Conservation (phyloP, 2,329 filamentous ascomycete species). For the Scedosporium aurantiacum region DNA sequence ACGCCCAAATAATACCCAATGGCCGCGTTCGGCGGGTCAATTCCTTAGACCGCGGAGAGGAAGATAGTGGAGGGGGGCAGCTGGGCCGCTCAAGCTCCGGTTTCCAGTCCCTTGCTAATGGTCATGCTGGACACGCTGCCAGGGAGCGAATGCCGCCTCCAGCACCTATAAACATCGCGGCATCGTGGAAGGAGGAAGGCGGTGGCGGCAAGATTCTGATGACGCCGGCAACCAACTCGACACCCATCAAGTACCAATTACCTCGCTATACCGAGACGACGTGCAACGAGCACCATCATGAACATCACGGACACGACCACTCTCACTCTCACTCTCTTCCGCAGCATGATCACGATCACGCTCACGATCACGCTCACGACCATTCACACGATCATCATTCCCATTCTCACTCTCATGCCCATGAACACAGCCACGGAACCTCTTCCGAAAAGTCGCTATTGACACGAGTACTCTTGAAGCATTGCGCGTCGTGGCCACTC, state of each 20-base stretch:
- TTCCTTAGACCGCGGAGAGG: not conserved
- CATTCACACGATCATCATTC: constrained; percentile 15
- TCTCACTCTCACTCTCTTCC: constrained; percentile 13
- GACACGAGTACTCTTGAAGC: constrained; percentile 61
- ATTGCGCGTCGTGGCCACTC: constrained; percentile 62
- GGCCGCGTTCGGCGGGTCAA: not conserved
- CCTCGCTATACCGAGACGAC: constrained; percentile 20
- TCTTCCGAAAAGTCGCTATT: constrained; percentile 42
- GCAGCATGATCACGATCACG: constrained; percentile 14
- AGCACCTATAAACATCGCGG: constrained; percentile 2
- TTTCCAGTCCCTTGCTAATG: not conserved
- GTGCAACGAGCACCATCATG: constrained; percentile 18
- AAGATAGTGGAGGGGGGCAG: not conserved
- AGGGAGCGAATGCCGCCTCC: not conserved
- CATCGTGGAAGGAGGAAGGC: not conserved
- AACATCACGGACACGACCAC: constrained; percentile 21
- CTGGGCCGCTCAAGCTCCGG: not conserved
- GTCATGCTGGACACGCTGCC: not conserved
- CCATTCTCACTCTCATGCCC: constrained; percentile 14
- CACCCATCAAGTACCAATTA: constrained; percentile 21
- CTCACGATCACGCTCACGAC: constrained; percentile 13
- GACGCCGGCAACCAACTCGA: constrained; percentile 17
- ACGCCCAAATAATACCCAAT: not conserved
- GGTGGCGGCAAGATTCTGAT: constrained; percentile 1
- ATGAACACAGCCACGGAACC: constrained; percentile 18